Percentiles rank a stretch among this genome's conserved stretches.
Conservation (phyloP, 352 stramenopile genomes). For the Phytophthora fragariaefolia region DNA sequence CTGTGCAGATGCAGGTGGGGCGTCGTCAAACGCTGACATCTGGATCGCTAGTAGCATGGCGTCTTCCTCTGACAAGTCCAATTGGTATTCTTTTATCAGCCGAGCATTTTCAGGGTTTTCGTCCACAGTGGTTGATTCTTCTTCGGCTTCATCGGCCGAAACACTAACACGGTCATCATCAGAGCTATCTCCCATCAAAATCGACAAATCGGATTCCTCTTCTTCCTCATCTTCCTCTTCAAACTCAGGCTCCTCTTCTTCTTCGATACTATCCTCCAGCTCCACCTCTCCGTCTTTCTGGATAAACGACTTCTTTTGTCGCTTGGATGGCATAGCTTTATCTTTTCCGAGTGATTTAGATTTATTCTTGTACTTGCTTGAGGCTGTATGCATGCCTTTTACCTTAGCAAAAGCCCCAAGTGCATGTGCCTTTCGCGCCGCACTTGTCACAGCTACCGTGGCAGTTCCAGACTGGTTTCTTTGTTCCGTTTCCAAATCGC, state of each 20-base stretch:
- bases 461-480: slow-evolving; percentile 24
- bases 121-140: slow-evolving; percentile 28
- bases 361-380: slow-evolving; percentile 49
- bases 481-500: slow-evolving; percentile 10
- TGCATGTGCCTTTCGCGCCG: slow-evolving; percentile 35
- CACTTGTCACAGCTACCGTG: slow-evolving; percentile 8
- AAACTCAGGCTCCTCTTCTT: slow-evolving; percentile 56
- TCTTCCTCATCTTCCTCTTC: slow-evolving; percentile 62
- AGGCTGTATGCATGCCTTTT: slow-evolving; percentile 43
- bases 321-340: slow-evolving; percentile 33
- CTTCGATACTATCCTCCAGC: slow-evolving; percentile 36
- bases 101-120: slow-evolving; percentile 45
- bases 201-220: slow-evolving; percentile 48
- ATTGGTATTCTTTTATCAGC: slow-evolving; percentile 70
- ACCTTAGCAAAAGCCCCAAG: slow-evolving; percentile 50
- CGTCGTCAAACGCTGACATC: slow-evolving; percentile 51
- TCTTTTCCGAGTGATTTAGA: slow-evolving; percentile 29
- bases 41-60: slow-evolving; percentile 68
- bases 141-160: slow-evolving; percentile 49
- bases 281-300: slow-evolving; percentile 38
- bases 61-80: slow-evolving; percentile 79
- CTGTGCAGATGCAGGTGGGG: slow-evolving; percentile 2
- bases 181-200: slow-evolving; percentile 65
- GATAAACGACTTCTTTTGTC: slow-evolving; percentile 36
- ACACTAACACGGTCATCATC: slow-evolving; percentile 60